Conservation (phyloP, 2,329 filamentous ascomycete species). For the Ophiostoma perfectum region DNA sequence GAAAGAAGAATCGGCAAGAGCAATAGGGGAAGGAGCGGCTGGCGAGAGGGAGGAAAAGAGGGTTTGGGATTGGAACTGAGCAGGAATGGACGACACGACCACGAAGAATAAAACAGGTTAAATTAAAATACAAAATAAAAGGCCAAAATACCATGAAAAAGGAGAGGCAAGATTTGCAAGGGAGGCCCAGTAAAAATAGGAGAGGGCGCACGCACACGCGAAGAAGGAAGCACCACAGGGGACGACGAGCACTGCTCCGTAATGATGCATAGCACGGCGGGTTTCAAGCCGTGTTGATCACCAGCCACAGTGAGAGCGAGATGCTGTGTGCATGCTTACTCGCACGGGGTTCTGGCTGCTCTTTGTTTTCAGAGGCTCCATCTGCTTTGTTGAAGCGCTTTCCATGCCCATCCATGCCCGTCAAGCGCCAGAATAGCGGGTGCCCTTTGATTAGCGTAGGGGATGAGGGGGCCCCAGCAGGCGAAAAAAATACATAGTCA, state of each 20-base stretch:
- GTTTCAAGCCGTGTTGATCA: neutral
- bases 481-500: constrained; percentile 10
- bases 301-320: neutral
- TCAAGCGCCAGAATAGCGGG: constrained; percentile 12
- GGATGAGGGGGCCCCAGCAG: constrained; percentile 8
- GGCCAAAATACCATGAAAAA: neutral
- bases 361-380: neutral
- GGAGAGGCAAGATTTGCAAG: constrained; percentile 9
- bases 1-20: neutral
- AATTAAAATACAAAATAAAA: constrained; percentile 4
- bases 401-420: neutral
- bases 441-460: constrained; percentile 21
- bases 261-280: neutral
- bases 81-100: constrained; percentile 21
- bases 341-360: no score
- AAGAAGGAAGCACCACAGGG: neutral
- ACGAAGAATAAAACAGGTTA: constrained; percentile 18
- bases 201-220: neutral
- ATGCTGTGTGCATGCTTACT: neutral
- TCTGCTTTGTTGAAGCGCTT: neutral
- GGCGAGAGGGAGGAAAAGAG: constrained; percentile 17
- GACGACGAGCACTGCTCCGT: no score
- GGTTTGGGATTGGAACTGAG: neutral
- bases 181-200: constrained; percentile 14
- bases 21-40: constrained; percentile 16